Evolutionary conservation across 1,284 basidiomycete species (phyloP), one percentile per base, ranked within the genome.

Genomic region (Papiliotrema terrestris): DNA sequence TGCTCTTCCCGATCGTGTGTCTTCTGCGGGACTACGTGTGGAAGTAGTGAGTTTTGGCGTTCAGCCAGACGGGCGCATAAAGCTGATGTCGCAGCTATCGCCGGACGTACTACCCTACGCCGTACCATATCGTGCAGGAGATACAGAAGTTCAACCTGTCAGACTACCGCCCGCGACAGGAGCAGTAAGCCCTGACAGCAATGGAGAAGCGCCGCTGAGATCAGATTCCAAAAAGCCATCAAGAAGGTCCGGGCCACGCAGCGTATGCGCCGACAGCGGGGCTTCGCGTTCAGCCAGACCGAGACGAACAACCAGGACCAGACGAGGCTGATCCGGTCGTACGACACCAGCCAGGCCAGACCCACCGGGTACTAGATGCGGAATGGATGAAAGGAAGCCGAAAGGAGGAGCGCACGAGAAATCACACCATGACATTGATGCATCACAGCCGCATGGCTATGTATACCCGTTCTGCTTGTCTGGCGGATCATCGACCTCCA

Each of bases 91-190:
- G 14, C 68, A 93, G 90, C 73, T 96, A 95, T 73, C 85, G 86
- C 60, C 82, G 95, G 60, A 95, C 95, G 29, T 98, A 97, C 76
- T 78, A 79, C 59, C 96, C 96, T 1, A 82, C 86, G 46, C 86
- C 92, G 17, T 98, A 98, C 75, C 95, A 99, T 74, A 92, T 98
- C 62, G 93, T 95, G 0, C 95, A 98, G 72, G 96, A 98, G 76
- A 81, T 83, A 50, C 91, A 94, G 77, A 97, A 97, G 79, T 97
- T 96, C 80, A 96, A 97, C 73, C 86, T 97, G 58, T 92, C 93
- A 9, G 96, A 99, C 72, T 97, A 98, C 73, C 82, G 96, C 43
- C 96, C 96, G 1, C 83, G 95, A 55, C 95, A 98, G 79, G 95
- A 96, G 76, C 95, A 98, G 86, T 91, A 68, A 69, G 88, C 84